These are phyloP conservation scores for Populus ilicifolia DNA, from an alignment of 345 rosid species.

Conservation along the genomic window DNA sequence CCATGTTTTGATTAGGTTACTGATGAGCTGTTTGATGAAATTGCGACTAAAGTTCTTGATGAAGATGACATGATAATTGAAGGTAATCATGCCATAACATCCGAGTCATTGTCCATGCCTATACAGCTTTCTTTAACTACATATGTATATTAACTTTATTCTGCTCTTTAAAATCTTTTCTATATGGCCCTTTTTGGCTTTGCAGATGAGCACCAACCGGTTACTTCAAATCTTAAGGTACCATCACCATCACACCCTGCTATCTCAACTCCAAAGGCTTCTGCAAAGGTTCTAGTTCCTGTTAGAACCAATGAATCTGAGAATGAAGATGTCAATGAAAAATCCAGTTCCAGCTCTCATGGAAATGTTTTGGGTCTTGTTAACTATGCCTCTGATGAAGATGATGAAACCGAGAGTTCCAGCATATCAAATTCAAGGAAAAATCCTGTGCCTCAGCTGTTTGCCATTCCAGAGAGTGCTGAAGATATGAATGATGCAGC, in stretches of 20 bases:
- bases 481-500: slow-evolving; percentile 23
- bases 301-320: slow-evolving; percentile 35
- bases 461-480: slow-evolving; percentile 31
- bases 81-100: slow-evolving; percentile 41
- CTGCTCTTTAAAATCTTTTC: not conserved
- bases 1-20: slow-evolving; percentile 62
- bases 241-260: slow-evolving; percentile 38
- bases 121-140: slow-evolving; percentile 2
- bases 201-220: slow-evolving; percentile 40
- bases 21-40: slow-evolving; percentile 90
- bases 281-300: slow-evolving; percentile 49
- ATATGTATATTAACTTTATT: slow-evolving; percentile 2
- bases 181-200: slow-evolving; percentile 12
- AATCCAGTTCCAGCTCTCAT: slow-evolving; percentile 50
- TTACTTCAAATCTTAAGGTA: slow-evolving; percentile 35
- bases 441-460: slow-evolving; percentile 28
- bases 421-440: slow-evolving; percentile 26
- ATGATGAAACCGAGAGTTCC: slow-evolving; percentile 50
- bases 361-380: slow-evolving; percentile 89
- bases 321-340: slow-evolving; percentile 40
- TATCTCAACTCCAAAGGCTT: slow-evolving; percentile 42
- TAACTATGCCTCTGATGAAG: slow-evolving; percentile 89
- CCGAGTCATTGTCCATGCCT: not conserved
- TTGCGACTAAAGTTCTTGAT: slow-evolving; percentile 77
- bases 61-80: slow-evolving; percentile 62